A percentile compares a stretch with the other conserved stretches of the same genome.
Conservation (phyloP, 768 basidiomycete genomes). For the Piloderma croceum region DNA sequence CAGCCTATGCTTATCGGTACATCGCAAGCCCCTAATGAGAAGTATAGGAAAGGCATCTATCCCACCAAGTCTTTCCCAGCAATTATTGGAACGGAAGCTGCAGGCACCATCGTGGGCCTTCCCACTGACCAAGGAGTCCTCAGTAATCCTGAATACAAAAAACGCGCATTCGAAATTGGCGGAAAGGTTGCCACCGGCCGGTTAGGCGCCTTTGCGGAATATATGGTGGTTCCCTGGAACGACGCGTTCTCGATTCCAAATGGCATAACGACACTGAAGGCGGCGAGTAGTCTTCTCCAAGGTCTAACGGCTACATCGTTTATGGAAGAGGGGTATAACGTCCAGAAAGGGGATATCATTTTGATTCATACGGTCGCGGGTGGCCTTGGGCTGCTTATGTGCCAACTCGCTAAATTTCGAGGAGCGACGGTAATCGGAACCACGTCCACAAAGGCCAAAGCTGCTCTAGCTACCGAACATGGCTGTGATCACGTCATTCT, state of each 20-base stretch:
- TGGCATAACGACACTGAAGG: slow-evolving; percentile 50
- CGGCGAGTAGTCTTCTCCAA: slow-evolving; percentile 66
- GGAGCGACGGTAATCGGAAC: slow-evolving; percentile 94
- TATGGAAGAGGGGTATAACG: slow-evolving; percentile 79
- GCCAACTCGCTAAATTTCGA: slow-evolving; percentile 61
- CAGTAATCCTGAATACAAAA: slow-evolving; percentile 56
- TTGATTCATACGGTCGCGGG: slow-evolving; percentile 91
- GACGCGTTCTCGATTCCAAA: slow-evolving; percentile 61
- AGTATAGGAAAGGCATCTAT: slow-evolving; percentile 59
- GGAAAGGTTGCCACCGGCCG: slow-evolving; percentile 51
- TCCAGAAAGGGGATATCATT: slow-evolving; percentile 73
- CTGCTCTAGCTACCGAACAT: slow-evolving; percentile 65
- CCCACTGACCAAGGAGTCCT: slow-evolving; percentile 62
- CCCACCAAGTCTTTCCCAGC: slow-evolving; percentile 52
- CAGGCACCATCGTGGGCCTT: slow-evolving; percentile 70
- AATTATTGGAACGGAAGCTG: slow-evolving; percentile 70
- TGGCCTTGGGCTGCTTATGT: slow-evolving; percentile 68
- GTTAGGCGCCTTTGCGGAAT: slow-evolving; percentile 66
- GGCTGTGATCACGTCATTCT: slow-evolving; percentile 88
- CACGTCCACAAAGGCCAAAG: slow-evolving; percentile 81
- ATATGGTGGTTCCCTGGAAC: slow-evolving; percentile 61
- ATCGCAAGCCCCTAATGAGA: slow-evolving; percentile 1
- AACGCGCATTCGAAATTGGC: slow-evolving; percentile 62
- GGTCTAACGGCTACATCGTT: slow-evolving; percentile 75
- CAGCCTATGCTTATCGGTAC: not conserved